phyloP scores from a whole-genome alignment of 176 grass and related monocot genomes.

The Lolium perenne region DNA sequence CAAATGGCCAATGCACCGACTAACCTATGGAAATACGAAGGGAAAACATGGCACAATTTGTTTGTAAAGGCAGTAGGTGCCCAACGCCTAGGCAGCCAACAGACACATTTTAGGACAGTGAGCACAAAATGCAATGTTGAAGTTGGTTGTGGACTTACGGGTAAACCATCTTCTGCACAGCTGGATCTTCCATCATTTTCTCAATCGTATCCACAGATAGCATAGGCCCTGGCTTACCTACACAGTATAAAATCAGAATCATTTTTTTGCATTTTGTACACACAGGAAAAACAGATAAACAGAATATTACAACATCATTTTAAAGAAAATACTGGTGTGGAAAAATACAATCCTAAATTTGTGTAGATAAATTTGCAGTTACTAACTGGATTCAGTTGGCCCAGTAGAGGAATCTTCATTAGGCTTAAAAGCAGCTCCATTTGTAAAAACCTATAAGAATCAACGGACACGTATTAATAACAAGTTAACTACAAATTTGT shows the following conservation, averaged over 20 bases:
- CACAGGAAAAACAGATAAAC: constrained; percentile 4
- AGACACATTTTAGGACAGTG: neutral
- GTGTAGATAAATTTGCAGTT: neutral
- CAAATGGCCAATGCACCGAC: constrained; percentile 21
- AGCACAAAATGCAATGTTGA: constrained; percentile 10
- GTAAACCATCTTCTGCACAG: constrained; percentile 97
- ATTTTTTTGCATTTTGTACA: constrained; percentile 28
- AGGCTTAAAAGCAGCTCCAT: constrained; percentile 75
- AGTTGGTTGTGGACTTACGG: constrained; percentile 68
- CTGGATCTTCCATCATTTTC: constrained; percentile 99
- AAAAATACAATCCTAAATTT: constrained; percentile 23
- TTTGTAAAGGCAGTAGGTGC: neutral
- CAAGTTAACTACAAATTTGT: neutral
- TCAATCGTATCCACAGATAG: constrained; percentile 90
- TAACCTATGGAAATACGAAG: neutral
- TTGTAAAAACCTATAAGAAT: constrained; percentile 64
- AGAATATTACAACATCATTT: constrained; percentile 34
- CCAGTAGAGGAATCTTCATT: constrained; percentile 54
- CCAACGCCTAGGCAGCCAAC: neutral
- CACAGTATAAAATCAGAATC: constrained; percentile 22
- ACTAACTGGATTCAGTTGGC: constrained; percentile 71
- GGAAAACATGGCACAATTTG: neutral
- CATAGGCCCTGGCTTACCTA: constrained; percentile 63
- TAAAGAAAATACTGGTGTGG: constrained; percentile 23
- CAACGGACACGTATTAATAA: constrained; percentile 33